Conservation (phyloP, 2,329 filamentous ascomycete species). For the Colletotrichum agaves region DNA sequence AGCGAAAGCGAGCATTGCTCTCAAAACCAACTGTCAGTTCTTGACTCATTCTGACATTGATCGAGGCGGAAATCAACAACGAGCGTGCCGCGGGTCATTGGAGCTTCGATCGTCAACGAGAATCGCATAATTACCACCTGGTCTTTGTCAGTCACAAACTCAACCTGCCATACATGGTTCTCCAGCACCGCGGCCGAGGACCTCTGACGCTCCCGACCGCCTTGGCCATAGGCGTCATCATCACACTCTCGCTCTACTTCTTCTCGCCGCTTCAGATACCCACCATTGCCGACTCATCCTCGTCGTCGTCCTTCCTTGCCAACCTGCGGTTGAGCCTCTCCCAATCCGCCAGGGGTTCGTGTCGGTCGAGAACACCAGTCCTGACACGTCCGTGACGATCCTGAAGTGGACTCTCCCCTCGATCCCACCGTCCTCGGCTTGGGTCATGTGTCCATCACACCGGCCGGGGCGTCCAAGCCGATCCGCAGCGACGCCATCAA, state of each 20-base stretch:
- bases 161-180: constrained; percentile 10
- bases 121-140: background rate
- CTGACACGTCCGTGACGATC: constrained; percentile 50
- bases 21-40: too few relatives aligned
- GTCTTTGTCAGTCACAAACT: background rate
- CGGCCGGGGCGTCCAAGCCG: constrained; percentile 45
- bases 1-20: too few relatives aligned
- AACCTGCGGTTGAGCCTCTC: constrained; percentile 36
- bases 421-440: constrained; percentile 53
- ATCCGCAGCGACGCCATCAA: constrained; percentile 52
- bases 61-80: too few relatives aligned
- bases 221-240: constrained; percentile 10
- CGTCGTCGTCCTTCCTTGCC: background rate
- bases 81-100: too few relatives aligned
- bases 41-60: too few relatives aligned
- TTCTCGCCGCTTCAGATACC: background rate
- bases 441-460: constrained; percentile 52
- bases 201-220: constrained; percentile 4
- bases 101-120: background rate
- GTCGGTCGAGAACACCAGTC: constrained; percentile 53
- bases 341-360: constrained; percentile 50
- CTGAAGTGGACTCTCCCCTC: constrained; percentile 56
- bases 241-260: constrained; percentile 5
- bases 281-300: constrained; percentile 4
- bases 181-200: constrained; percentile 10